Percentiles rank a stretch among this genome's conserved stretches.
Evolutionary conservation across 1,284 basidiomycete species (phyloP).

Genomic region (Vanrija sp.): DNA sequence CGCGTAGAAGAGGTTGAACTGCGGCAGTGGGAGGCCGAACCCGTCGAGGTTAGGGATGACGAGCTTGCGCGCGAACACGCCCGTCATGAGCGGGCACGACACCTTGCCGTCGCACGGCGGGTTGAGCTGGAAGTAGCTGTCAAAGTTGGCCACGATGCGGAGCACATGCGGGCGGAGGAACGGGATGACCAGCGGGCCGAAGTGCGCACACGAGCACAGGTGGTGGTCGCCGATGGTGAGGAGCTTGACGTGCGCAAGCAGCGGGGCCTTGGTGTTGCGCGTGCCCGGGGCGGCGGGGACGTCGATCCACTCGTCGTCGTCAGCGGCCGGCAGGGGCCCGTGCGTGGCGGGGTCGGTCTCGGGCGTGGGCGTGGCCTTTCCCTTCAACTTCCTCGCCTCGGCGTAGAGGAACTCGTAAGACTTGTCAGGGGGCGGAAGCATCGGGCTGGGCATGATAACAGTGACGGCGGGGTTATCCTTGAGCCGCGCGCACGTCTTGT

Average conservation of each 20-base stretch:
- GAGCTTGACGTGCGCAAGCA: constrained; percentile 1
- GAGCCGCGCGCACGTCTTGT: too few species aligned
- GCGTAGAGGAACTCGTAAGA: too few species aligned
- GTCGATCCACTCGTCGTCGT: too few species aligned
- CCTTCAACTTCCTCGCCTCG: too few species aligned
- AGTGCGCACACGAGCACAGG: not conserved
- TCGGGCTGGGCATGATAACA: too few species aligned
- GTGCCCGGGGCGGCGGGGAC: too few species aligned
- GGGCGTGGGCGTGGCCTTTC: too few species aligned
- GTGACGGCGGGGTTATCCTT: too few species aligned
- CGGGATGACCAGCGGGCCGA: not conserved
- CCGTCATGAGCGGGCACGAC: not conserved
- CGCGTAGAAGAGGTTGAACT: not conserved
- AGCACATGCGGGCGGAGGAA: constrained; percentile 1
- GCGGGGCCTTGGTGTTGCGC: constrained; percentile 1
- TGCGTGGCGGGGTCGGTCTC: too few species aligned
- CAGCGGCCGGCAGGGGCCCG: too few species aligned
- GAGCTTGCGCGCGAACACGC: not conserved
- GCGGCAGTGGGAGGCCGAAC: not conserved
- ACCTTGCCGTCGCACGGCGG: not conserved
- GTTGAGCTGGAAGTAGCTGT: not conserved
- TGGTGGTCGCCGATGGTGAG: constrained; percentile 3
- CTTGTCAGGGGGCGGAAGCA: too few species aligned
- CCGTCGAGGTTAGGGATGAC: constrained; percentile 8
- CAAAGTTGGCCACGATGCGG: not conserved